Conservation (phyloP, 768 basidiomycete genomes). For the Rhizopogon rudus region DNA sequence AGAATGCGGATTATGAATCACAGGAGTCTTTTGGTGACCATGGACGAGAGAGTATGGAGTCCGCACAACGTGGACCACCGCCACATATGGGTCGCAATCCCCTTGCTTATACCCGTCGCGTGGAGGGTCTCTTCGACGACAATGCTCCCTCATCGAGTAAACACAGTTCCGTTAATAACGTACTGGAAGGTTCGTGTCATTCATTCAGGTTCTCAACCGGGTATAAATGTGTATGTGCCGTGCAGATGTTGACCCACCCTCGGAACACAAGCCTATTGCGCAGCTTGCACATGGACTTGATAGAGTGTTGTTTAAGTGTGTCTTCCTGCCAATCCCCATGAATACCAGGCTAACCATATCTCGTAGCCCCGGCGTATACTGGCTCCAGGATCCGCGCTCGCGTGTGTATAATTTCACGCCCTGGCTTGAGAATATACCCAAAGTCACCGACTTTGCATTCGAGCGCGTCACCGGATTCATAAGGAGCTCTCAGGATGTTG, state of each 20-base stretch:
- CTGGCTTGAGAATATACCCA: slow-evolving; percentile 67
- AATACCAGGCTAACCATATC: background rate
- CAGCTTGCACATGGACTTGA: slow-evolving; percentile 61
- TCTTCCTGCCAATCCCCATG: slow-evolving; percentile 1
- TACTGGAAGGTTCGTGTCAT: background rate
- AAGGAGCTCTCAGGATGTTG: slow-evolving; percentile 73
- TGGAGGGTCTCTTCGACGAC: slow-evolving; percentile 15
- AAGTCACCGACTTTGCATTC: slow-evolving; percentile 81
- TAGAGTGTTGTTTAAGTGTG: slow-evolving; percentile 73
- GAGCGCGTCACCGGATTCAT: slow-evolving; percentile 70
- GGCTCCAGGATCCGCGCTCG: slow-evolving; percentile 83
- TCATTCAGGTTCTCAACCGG: slow-evolving; percentile 9
- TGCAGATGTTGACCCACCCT: slow-evolving; percentile 40
- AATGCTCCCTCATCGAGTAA: background rate
- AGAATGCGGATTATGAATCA: slow-evolving; percentile 1
- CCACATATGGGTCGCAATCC: slow-evolving; percentile 15
- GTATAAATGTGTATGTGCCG: background rate
- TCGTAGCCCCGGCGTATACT: slow-evolving; percentile 79
- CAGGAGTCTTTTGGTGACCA: slow-evolving; percentile 8
- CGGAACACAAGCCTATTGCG: slow-evolving; percentile 52
- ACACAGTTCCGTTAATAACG: background rate
- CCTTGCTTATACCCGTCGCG: slow-evolving; percentile 21
- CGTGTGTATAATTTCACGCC: slow-evolving; percentile 82
- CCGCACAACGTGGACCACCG: slow-evolving; percentile 1
- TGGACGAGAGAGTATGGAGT: slow-evolving; percentile 1